Evolutionary conservation across 129 eudicot species (phyloP).

Genomic region (Lactuca saligna): DNA sequence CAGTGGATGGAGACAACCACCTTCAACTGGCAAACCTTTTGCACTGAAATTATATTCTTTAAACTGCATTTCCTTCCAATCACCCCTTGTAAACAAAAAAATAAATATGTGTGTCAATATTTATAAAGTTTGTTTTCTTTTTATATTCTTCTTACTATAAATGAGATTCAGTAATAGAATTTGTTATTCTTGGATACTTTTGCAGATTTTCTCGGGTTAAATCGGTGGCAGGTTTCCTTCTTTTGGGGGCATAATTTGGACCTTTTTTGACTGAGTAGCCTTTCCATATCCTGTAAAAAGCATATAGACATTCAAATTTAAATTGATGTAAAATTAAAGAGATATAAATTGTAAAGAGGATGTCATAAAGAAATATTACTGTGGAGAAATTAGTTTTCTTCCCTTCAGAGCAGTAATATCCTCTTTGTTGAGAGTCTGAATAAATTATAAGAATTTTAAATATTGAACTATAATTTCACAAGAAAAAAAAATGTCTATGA

Average conservation of each 20-base stretch:
- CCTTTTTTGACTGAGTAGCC: constrained; percentile 84
- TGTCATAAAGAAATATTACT: constrained; percentile 45
- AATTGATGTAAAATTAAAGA: neutral
- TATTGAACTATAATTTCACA: neutral
- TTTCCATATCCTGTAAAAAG: constrained; percentile 73
- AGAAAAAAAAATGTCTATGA: neutral
- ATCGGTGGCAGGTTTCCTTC: constrained; percentile 92
- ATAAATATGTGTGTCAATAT: neutral
- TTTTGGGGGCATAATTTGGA: constrained; percentile 83
- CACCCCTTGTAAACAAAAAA: constrained; percentile 58
- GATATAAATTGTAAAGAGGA: neutral
- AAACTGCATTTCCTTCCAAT: constrained; percentile 84
- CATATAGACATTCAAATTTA: constrained; percentile 22
- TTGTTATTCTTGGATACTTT: constrained; percentile 45
- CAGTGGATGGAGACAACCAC: constrained; percentile 89
- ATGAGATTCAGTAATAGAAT: neutral
- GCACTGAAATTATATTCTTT: constrained; percentile 94
- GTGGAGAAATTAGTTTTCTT: constrained; percentile 70
- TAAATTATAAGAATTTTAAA: neutral
- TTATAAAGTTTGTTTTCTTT: constrained; percentile 1
- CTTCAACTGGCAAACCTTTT: constrained; percentile 82
- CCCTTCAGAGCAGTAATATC: constrained; percentile 74
- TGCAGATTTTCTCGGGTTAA: constrained; percentile 71
- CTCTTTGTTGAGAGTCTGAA: constrained; percentile 53
- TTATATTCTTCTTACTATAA: neutral